Evolutionary conservation across 164 flowering plant genomes (phyloP).

Genomic region (Magnolia changhungtana): DNA sequence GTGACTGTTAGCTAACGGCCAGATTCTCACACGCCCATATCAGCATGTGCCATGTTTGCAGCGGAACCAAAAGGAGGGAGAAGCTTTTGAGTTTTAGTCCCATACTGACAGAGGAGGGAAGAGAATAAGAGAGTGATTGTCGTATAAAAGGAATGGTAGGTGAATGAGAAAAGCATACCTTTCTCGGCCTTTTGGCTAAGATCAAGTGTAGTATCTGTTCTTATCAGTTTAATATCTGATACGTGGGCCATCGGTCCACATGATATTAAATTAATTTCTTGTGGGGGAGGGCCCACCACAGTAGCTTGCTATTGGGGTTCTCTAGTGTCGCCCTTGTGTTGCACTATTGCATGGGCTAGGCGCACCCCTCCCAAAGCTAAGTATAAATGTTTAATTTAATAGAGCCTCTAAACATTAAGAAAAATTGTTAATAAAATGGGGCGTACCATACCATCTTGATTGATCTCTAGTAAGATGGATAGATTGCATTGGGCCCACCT

Average conservation of each 20-base stretch:
- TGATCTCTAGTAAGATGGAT: too few relatives aligned
- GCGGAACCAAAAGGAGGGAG: too few relatives aligned
- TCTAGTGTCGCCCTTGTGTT: not conserved
- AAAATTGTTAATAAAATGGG: too few relatives aligned
- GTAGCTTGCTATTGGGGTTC: not conserved
- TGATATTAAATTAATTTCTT: constrained; percentile 19
- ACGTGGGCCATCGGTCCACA: constrained; percentile 20
- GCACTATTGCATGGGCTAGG: constrained; percentile 7
- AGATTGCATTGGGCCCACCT: too few relatives aligned
- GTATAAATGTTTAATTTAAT: too few relatives aligned
- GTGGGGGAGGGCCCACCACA: constrained; percentile 9
- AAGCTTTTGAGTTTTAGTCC: not conserved
- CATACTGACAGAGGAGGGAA: not conserved
- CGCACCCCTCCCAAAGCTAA: not conserved
- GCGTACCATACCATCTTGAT: too few relatives aligned
- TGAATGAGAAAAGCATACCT: constrained; percentile 35
- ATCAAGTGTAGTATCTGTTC: constrained; percentile 94
- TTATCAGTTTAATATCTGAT: constrained; percentile 94
- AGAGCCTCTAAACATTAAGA: too few relatives aligned
- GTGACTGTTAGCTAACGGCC: too few relatives aligned
- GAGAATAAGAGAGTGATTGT: not conserved
- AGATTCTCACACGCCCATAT: too few relatives aligned
- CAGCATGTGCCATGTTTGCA: too few relatives aligned
- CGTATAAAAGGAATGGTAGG: not conserved
- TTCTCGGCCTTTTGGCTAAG: constrained; percentile 95